A percentile compares a stretch with the other conserved stretches of the same genome.
These are phyloP conservation scores for Dryas integrifolia DNA, from an alignment of 331 rosid genomes.

Conservation along the genomic window DNA sequence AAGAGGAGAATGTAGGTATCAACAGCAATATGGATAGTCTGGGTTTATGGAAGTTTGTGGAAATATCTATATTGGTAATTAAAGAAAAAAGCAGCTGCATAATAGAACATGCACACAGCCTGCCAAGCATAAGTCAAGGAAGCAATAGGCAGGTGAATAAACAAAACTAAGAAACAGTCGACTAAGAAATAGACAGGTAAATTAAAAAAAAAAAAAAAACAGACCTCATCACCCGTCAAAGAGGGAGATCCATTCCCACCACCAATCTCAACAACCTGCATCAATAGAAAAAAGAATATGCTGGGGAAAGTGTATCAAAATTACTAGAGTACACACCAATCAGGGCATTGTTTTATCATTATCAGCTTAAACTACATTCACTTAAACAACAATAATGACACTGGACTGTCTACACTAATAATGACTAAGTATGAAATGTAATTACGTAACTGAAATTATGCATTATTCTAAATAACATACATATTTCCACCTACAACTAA, in stretches of 20 bases:
- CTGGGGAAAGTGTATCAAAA: background rate
- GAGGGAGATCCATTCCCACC: constrained; percentile 34
- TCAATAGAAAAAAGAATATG: constrained; percentile 2
- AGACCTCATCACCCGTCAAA: constrained; percentile 51
- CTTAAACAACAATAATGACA: too few relatives aligned
- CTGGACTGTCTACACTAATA: too few relatives aligned
- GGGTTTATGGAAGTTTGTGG: background rate
- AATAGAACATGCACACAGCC: background rate
- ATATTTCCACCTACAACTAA: background rate
- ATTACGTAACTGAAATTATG: too few relatives aligned
- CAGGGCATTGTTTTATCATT: background rate
- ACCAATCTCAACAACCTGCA: constrained; percentile 46
- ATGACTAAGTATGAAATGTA: too few relatives aligned
- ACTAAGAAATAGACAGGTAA: too few relatives aligned
- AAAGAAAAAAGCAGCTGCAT: background rate
- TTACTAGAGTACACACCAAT: background rate
- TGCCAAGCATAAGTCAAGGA: background rate
- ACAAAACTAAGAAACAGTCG: background rate
- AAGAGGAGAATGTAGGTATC: background rate
- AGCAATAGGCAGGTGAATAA: background rate
- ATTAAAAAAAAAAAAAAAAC: constrained; percentile 2
- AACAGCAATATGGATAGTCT: background rate
- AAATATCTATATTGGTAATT: background rate
- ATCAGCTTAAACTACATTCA: background rate
- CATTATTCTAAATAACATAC: background rate